These are phyloP conservation scores for Cladorrhinum samala DNA, from an alignment of 495 filamentous ascomycete species.

Conservation along the genomic window DNA sequence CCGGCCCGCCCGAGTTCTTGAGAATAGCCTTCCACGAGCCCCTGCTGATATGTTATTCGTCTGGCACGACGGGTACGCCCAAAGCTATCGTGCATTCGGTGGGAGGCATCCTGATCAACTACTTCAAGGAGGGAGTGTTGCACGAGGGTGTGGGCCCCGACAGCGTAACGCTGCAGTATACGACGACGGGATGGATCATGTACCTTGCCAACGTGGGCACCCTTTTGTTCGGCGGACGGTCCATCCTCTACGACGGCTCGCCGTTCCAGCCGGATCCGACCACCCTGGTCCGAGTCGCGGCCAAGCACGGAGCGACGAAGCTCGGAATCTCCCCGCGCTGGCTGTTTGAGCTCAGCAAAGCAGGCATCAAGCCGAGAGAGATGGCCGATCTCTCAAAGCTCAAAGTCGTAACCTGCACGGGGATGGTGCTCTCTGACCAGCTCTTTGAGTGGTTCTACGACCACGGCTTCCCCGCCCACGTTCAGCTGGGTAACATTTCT, in stretches of 20 bases:
- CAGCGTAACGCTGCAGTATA: constrained; percentile 51
- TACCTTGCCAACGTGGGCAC: constrained; percentile 54
- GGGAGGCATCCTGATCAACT: constrained; percentile 55
- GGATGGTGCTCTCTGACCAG: constrained; percentile 69
- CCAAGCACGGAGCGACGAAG: constrained; percentile 52
- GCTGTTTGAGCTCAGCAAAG: constrained; percentile 61
- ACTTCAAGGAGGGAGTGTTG: constrained; percentile 54
- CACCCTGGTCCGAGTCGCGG: constrained; percentile 53
- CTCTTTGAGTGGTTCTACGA: constrained; percentile 83
- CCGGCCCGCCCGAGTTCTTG: constrained; percentile 46
- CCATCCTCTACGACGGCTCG: constrained; percentile 69
- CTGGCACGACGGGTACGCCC: constrained; percentile 65
- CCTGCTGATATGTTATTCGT: constrained; percentile 65
- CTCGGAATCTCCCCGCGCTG: constrained; percentile 70
- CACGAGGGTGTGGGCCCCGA: constrained; percentile 49
- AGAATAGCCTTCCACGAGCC: constrained; percentile 61
- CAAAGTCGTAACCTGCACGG: constrained; percentile 57
- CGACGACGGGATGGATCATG: constrained; percentile 81
- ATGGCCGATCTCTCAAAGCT: constrained; percentile 56
- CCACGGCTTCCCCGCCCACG: constrained; percentile 56
- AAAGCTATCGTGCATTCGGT: constrained; percentile 71
- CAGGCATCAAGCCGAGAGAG: constrained; percentile 50
- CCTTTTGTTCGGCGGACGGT: constrained; percentile 50
- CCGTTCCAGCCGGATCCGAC: constrained; percentile 62
- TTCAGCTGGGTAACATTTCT: constrained; percentile 65